Base-by-base conservation (phyloP, 768 basidiomycete species). In the Trametes cingulata region DNA sequence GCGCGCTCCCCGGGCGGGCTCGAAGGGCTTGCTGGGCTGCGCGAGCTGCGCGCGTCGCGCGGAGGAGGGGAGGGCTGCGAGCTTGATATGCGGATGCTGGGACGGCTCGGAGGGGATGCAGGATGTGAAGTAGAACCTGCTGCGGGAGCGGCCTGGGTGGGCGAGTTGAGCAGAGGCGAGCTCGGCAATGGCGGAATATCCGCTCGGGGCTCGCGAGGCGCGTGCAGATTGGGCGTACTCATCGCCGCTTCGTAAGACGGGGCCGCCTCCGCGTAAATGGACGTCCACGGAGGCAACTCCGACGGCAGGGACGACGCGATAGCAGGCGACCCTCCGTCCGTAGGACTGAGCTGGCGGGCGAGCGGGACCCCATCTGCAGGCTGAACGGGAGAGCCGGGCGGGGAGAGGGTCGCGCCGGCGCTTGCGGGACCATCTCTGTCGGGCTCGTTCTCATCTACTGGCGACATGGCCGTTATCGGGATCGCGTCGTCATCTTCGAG, bases 241-340 rank as follows among this genome's bases (percentile, higher is more conserved):
- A 61, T 61, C 15, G 53, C 40, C 20, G 52, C 52, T 33, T 61
- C 60, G 42, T 61, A 61, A 17, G 60, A 61, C 6, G 60, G 60
- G 2, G 53, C 53, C 24, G 53, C 60, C 7, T 61, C 60, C 6
- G 45, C 9, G n/a, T 61, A 49, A 19, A 49, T 12, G 7, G 46
- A 22, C 3, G 36, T 24, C 58, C 51, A 52, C 3, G 45, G 51
- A 3, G 45, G 46, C 6, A 60, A 20, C 41, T 42, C 29, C 2
- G 13, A 37, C 12, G 46, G 37, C 1, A 55, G 52, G 20, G 53
- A 50, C 20, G 53, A 48, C 20, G 52, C 19, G 13, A 37, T 9
- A 13, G n/a, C n/a, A n/a, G 60, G 47, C 20, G 35, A 19, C 2
- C 22, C 24, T 19, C 41, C 35, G 14, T 50, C 60, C 0, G 45